Evolutionary conservation across 768 basidiomycete genomes (phyloP).

Genomic region (Strobilomyces dryophilus): DNA sequence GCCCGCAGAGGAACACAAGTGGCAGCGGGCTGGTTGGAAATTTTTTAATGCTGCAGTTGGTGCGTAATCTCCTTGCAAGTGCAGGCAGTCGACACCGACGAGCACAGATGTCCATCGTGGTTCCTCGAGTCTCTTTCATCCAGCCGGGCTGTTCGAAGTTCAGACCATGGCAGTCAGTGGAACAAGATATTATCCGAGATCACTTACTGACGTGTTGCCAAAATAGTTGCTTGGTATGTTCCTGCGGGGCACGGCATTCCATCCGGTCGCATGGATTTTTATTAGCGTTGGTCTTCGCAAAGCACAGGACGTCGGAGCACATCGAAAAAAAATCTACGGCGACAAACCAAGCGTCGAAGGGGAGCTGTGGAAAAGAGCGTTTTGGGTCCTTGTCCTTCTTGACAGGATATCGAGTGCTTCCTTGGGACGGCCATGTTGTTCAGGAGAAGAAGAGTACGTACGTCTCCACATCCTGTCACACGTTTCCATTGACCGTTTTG

Average conservation of each 20-base stretch:
- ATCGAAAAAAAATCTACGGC: slow-evolving; percentile 57
- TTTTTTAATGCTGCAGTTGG: slow-evolving; percentile 58
- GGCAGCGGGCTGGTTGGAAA: slow-evolving; percentile 55
- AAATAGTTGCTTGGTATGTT: slow-evolving; percentile 52
- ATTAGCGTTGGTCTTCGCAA: slow-evolving; percentile 54
- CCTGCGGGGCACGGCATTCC: slow-evolving; percentile 44
- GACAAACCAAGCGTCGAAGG: slow-evolving; percentile 46
- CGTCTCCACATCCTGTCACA: slow-evolving; percentile 15
- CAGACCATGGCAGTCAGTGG: slow-evolving; percentile 50
- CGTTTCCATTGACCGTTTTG: slow-evolving; percentile 3
- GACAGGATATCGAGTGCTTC: slow-evolving; percentile 53
- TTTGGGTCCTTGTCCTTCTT: slow-evolving; percentile 64
- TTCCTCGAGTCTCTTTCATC: slow-evolving; percentile 49
- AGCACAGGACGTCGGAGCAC: slow-evolving; percentile 73
- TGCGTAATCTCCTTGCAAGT: slow-evolving; percentile 22
- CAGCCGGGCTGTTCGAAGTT: slow-evolving; percentile 58
- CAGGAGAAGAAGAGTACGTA: slow-evolving; percentile 65
- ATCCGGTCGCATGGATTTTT: slow-evolving; percentile 52
- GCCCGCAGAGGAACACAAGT: slow-evolving; percentile 33
- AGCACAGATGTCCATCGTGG: slow-evolving; percentile 46
- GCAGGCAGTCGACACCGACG: slow-evolving; percentile 1
- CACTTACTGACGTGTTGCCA: slow-evolving; percentile 7
- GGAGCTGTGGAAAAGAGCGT: slow-evolving; percentile 76
- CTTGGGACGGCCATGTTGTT: slow-evolving; percentile 52
- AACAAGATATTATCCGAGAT: slow-evolving; percentile 1